Percentiles rank a stretch among this genome's conserved stretches.
Conservation (phyloP, 164 flowering plant species). For the Vitis rupestris region DNA sequence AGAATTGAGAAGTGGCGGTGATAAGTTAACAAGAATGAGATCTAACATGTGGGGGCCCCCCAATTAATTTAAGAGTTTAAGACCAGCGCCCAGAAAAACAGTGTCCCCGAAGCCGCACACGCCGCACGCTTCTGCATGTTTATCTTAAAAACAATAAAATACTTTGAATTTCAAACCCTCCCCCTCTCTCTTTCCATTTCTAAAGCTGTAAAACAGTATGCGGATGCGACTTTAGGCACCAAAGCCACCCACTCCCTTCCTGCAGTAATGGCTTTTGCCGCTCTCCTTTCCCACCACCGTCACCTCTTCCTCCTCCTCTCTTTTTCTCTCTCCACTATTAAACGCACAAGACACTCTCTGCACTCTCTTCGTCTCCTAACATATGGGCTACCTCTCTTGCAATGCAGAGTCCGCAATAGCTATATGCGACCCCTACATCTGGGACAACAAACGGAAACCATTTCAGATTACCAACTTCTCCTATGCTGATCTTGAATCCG, state of each 20-base stretch:
- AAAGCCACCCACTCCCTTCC: neutral
- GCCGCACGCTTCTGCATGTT: too few relatives aligned
- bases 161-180: neutral
- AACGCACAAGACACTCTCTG: neutral
- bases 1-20: too few relatives aligned
- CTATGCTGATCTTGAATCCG: slow-evolving; percentile 52
- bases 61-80: too few relatives aligned
- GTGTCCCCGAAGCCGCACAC: too few relatives aligned
- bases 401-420: slow-evolving; percentile 62
- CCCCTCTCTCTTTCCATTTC: slow-evolving; percentile 9
- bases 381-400: slow-evolving; percentile 80
- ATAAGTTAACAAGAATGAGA: too few relatives aligned
- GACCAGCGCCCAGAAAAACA: too few relatives aligned
- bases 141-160: neutral
- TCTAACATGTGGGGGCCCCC: too few relatives aligned
- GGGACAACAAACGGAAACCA: slow-evolving; percentile 18
- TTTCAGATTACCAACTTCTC: slow-evolving; percentile 31
- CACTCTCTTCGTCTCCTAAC: neutral
- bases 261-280: slow-evolving; percentile 16
- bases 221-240: slow-evolving; percentile 2
- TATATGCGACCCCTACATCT: slow-evolving; percentile 56
- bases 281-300: slow-evolving; percentile 3
- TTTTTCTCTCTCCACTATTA: neutral
- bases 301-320: neutral
- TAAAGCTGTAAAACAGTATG: slow-evolving; percentile 13